phyloP scores from a whole-genome alignment of 2,329 filamentous ascomycete species.

The Ascochyta rabiei region DNA sequence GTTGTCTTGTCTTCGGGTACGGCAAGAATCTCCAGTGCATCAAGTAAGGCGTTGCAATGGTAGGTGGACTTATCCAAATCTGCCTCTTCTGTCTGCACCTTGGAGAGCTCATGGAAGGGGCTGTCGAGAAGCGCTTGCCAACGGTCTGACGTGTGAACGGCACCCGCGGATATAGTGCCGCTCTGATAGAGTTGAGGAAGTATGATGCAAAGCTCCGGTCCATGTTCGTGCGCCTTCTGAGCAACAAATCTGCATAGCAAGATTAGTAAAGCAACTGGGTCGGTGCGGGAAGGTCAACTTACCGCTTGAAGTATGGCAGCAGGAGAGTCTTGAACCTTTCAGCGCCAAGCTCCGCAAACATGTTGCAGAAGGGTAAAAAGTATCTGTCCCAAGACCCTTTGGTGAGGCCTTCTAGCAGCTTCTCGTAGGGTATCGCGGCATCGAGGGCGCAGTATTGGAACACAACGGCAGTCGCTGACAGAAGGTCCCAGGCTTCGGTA shows the following conservation, averaged over 20 bases:
- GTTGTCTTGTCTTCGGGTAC: conserved; percentile 28
- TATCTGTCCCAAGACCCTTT: conserved; percentile 69
- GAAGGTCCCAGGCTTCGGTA: conserved; percentile 41
- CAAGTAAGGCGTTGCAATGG: conserved; percentile 41
- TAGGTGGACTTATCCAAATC: conserved; percentile 23
- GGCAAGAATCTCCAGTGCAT: conserved; percentile 30
- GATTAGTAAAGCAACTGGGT: conserved; percentile 29
- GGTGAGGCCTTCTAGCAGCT: conserved; percentile 68
- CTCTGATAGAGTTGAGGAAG: conserved; percentile 38
- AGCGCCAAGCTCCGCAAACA: conserved; percentile 74
- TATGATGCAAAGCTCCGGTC: conserved; percentile 36
- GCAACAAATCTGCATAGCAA: conserved; percentile 68
- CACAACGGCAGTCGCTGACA: conserved; percentile 64
- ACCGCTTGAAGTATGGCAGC: conserved; percentile 80
- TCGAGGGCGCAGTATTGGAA: conserved; percentile 82
- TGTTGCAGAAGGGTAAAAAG: conserved; percentile 86
- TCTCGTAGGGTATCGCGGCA: conserved; percentile 72
- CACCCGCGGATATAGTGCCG: conserved; percentile 23
- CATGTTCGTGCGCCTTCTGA: conserved; percentile 42
- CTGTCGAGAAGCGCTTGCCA: conserved; percentile 61
- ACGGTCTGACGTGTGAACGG: conserved; percentile 30
- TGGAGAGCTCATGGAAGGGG: conserved; percentile 66
- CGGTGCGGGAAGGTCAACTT: conserved; percentile 13
- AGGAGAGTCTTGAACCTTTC: conserved; percentile 81
- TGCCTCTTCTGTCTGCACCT: conserved; percentile 1